Conservation (phyloP, 306 rosid species). For the Citrullus colocynthis region DNA sequence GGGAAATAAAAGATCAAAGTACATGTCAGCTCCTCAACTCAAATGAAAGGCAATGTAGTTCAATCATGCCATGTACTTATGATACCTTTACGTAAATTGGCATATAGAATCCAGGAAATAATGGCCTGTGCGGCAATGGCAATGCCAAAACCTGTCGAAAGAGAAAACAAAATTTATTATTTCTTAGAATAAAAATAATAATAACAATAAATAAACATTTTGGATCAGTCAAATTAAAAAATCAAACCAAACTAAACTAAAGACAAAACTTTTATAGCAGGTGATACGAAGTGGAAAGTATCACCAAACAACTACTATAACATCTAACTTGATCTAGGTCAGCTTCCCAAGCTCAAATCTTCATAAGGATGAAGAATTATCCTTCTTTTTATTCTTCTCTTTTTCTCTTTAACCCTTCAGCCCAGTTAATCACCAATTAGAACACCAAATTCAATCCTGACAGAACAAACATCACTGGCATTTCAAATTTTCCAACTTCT, state of each 20-base stretch:
- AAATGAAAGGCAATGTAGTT: neutral
- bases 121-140: conserved; percentile 92
- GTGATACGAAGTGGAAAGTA: neutral
- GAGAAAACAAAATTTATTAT: neutral
- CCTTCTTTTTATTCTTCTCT: neutral
- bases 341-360: neutral
- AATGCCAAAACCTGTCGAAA: conserved; percentile 78
- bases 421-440: neutral
- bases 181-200: too few relatives aligned
- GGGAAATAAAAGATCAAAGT: neutral
- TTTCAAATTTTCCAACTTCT: neutral
- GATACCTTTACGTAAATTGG: conserved; percentile 91
- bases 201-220: neutral
- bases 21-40: neutral
- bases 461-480: neutral
- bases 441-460: neutral
- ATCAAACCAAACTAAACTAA: neutral
- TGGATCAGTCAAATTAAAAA: neutral
- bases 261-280: neutral
- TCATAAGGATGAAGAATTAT: neutral
- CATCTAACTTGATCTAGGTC: neutral
- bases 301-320: neutral
- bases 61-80: conserved; percentile 5
- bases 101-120: conserved; percentile 99
- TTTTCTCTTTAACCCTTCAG: neutral